These are phyloP conservation scores for Phytopythium chamaehyphon DNA, from an alignment of 352 stramenopile species.

Conservation along the genomic window DNA sequence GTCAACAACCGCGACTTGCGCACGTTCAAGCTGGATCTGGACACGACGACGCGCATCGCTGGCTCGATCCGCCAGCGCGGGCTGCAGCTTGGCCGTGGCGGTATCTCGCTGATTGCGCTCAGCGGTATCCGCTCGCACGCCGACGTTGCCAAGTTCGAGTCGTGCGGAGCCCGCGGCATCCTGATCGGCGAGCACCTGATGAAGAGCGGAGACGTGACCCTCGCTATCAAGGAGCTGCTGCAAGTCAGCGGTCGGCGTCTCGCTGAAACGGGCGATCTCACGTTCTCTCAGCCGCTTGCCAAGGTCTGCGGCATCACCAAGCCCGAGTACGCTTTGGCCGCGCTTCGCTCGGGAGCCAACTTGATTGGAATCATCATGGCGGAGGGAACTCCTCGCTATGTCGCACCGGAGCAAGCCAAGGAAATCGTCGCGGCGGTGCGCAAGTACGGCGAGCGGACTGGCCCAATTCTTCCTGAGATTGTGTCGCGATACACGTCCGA, in stretches of 20 bases:
- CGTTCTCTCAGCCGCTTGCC: slow-evolving; percentile 46
- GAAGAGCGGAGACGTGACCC: slow-evolving; percentile 88
- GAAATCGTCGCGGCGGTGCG: slow-evolving; percentile 91
- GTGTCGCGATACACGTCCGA: slow-evolving; percentile 27
- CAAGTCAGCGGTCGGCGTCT: slow-evolving; percentile 21
- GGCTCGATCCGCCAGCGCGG: slow-evolving; percentile 68
- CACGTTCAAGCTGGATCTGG: slow-evolving; percentile 97
- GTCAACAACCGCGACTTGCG: slow-evolving; percentile 99
- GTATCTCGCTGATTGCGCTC: slow-evolving; percentile 91
- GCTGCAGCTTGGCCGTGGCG: slow-evolving; percentile 64
- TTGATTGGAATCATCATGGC: slow-evolving; percentile 98
- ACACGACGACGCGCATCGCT: slow-evolving; percentile 91
- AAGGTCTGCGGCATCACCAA: slow-evolving; percentile 97
- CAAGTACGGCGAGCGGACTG: slow-evolving; percentile 91
- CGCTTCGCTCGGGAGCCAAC: slow-evolving; percentile 91
- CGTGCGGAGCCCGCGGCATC: slow-evolving; percentile 87
- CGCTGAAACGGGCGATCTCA: slow-evolving; percentile 23
- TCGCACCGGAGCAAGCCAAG: slow-evolving; percentile 80
- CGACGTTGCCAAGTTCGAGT: slow-evolving; percentile 90
- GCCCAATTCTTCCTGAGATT: slow-evolving; percentile 48
- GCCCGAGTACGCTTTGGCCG: slow-evolving; percentile 89
- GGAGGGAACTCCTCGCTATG: slow-evolving; percentile 86
- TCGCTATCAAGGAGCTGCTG: slow-evolving; percentile 84
- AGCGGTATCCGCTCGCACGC: slow-evolving; percentile 93
- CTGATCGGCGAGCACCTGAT: slow-evolving; percentile 98